phyloP scores from a whole-genome alignment of 371 early-diverging fungal species.

The Apophysomyces variabilis region DNA sequence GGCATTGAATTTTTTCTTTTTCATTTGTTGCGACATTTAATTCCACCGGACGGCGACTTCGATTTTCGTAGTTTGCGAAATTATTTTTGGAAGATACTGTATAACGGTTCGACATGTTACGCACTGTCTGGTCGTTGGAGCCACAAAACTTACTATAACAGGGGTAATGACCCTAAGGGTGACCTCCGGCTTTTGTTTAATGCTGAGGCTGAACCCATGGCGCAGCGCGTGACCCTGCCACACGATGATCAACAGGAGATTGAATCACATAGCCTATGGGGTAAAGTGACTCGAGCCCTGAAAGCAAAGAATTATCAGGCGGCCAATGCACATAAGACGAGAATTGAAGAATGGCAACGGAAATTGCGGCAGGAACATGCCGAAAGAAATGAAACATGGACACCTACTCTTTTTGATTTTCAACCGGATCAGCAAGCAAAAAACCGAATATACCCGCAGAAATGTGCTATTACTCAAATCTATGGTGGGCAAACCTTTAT shows the following conservation, averaged over 20 bases:
- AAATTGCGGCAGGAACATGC: constrained; percentile 66
- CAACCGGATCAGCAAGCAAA: constrained; percentile 40
- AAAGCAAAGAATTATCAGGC: constrained; percentile 61
- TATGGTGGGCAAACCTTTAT: constrained; percentile 36
- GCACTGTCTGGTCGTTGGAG: constrained; percentile 68
- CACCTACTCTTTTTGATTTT: constrained; percentile 59
- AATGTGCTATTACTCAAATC: constrained; percentile 19
- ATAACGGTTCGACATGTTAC: constrained; percentile 28
- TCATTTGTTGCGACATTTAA: too few species aligned
- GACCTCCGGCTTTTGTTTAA: constrained; percentile 62
- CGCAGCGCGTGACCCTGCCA: constrained; percentile 58
- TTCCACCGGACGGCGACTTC: too few species aligned
- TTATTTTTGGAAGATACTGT: too few species aligned
- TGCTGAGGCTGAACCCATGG: constrained; percentile 59
- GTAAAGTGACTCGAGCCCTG: constrained; percentile 67
- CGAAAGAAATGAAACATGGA: constrained; percentile 42
- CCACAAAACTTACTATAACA: constrained; percentile 55
- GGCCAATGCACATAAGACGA: constrained; percentile 72
- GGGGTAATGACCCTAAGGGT: constrained; percentile 28
- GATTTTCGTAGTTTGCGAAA: too few species aligned
- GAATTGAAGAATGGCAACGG: constrained; percentile 78
- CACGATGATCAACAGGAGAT: constrained; percentile 63
- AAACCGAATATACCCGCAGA: constrained; percentile 18
- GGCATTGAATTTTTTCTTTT: too few species aligned
- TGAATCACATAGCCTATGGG: constrained; percentile 80